Evolutionary conservation across 164 flowering plant species (phyloP).

Genomic region (Platanus orientalis): DNA sequence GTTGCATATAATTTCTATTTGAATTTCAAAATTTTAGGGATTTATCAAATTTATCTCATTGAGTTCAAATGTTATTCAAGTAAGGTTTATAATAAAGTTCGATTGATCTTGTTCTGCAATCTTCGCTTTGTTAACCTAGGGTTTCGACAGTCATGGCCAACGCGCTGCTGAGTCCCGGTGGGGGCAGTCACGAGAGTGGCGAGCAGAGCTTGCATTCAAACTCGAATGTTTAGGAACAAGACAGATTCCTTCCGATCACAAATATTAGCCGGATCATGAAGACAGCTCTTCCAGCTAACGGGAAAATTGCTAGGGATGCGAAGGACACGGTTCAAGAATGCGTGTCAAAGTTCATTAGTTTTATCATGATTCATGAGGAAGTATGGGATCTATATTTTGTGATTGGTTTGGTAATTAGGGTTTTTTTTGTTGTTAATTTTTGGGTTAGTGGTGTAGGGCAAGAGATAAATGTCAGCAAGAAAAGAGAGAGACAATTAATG

Average conservation of each 20-base stretch:
- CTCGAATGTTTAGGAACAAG: conserved; percentile 41
- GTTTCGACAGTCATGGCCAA: conserved; percentile 27
- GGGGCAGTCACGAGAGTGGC: conserved; percentile 39
- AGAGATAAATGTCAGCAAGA: conserved; percentile 80
- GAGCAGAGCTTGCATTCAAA: conserved; percentile 33
- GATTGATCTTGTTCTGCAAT: background rate
- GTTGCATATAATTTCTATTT: too few relatives aligned
- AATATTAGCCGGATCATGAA: conserved; percentile 48
- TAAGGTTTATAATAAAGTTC: too few relatives aligned
- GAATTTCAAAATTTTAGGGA: too few relatives aligned
- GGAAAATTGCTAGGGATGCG: conserved; percentile 45
- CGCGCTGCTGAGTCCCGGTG: conserved; percentile 33
- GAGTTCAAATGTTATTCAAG: too few relatives aligned
- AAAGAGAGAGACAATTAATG: conserved; percentile 76
- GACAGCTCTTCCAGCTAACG: conserved; percentile 40
- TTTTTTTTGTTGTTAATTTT: background rate
- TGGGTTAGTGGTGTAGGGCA: conserved; percentile 38
- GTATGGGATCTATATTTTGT: conserved; percentile 6
- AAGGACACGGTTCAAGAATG: conserved; percentile 48
- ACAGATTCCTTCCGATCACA: conserved; percentile 39
- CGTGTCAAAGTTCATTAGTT: conserved; percentile 43
- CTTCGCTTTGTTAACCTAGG: conserved; percentile 3
- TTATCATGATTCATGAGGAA: conserved; percentile 44
- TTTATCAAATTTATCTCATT: too few relatives aligned
- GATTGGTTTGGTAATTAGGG: background rate